Conservation (phyloP, 148 eudicot species). For the Spergularia bocconei region DNA sequence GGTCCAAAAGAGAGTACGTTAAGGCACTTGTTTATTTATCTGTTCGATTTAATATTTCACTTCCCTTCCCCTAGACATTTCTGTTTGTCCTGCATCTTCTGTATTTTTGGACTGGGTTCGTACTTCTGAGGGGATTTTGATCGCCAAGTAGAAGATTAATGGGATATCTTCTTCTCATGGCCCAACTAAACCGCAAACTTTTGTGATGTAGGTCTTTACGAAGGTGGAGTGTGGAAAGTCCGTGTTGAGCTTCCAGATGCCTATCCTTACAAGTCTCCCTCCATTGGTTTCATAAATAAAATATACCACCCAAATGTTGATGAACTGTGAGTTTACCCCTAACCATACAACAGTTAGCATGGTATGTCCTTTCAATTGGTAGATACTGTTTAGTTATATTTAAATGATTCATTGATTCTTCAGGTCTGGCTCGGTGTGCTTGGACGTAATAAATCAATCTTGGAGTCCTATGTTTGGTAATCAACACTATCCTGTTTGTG, state of each 20-base stretch:
- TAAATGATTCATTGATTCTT: slow-evolving; percentile 14
- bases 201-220: slow-evolving; percentile 56
- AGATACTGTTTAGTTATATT: slow-evolving; percentile 1
- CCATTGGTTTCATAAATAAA: slow-evolving; percentile 74
- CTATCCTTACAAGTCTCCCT: slow-evolving; percentile 91
- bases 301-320: slow-evolving; percentile 91
- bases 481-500: neutral
- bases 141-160: neutral
- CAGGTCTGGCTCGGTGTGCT: slow-evolving; percentile 93
- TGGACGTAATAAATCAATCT: slow-evolving; percentile 90
- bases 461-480: slow-evolving; percentile 98
- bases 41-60: neutral
- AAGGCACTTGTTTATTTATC: slow-evolving; percentile 1
- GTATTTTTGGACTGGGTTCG: neutral
- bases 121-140: neutral
- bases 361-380: neutral
- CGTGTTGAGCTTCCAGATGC: slow-evolving; percentile 86
- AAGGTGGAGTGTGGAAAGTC: slow-evolving; percentile 88
- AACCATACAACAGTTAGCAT: slow-evolving; percentile 12
- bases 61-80: neutral
- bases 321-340: slow-evolving; percentile 55
- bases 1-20: slow-evolving; percentile 85
- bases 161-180: neutral
- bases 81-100: neutral
- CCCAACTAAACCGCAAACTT: neutral